Evolutionary conservation across 257 asterid genomes (phyloP).

Genomic region (Plantago ovata): DNA sequence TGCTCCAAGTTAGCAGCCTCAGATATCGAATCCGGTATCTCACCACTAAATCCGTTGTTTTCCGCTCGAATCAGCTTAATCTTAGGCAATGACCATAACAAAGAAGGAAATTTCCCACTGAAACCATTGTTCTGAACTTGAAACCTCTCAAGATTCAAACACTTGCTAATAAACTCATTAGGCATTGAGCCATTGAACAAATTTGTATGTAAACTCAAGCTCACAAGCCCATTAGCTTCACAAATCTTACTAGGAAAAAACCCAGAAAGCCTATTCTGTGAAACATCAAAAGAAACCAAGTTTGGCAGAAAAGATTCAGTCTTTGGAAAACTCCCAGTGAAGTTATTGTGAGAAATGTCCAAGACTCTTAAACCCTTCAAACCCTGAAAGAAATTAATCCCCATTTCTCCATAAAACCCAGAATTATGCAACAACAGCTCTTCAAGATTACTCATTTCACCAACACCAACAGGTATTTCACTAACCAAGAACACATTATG

Average conservation of each 20-base stretch:
- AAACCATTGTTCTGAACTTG: slow-evolving; percentile 80
- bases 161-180: slow-evolving; percentile 37
- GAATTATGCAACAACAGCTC: slow-evolving; percentile 61
- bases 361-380: slow-evolving; percentile 44
- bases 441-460: slow-evolving; percentile 47
- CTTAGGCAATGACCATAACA: slow-evolving; percentile 67
- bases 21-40: slow-evolving; percentile 68
- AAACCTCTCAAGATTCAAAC: slow-evolving; percentile 69
- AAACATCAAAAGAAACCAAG: slow-evolving; percentile 73
- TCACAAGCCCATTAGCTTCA: slow-evolving; percentile 48
- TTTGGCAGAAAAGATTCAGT: slow-evolving; percentile 45
- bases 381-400: slow-evolving; percentile 46
- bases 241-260: slow-evolving; percentile 58
- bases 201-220: slow-evolving; percentile 57
- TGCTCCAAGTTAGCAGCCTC: slow-evolving; percentile 71
- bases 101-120: slow-evolving; percentile 56
- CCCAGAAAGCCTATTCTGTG: slow-evolving; percentile 71
- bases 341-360: slow-evolving; percentile 68
- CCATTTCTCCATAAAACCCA: slow-evolving; percentile 66
- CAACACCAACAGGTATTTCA: slow-evolving; percentile 58
- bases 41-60: slow-evolving; percentile 72
- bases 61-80: slow-evolving; percentile 75
- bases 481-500: slow-evolving; percentile 65
- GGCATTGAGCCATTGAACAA: slow-evolving; percentile 60
- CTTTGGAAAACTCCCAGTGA: slow-evolving; percentile 55